Base-by-base conservation (phyloP, 2,329 filamentous ascomycete genomes). In the Botryotinia narcissicola region DNA sequence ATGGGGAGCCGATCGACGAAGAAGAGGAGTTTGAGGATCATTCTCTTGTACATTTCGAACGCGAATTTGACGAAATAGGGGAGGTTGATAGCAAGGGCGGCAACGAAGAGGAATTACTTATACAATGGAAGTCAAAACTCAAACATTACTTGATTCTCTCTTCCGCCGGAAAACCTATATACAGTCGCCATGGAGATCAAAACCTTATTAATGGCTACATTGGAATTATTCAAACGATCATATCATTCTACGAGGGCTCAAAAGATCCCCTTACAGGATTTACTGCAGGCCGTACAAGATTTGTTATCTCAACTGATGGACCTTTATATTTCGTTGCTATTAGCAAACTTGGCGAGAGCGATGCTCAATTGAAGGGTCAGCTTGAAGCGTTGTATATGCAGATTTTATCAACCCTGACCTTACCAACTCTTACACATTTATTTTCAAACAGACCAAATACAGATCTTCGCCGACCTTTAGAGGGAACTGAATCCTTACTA, bases 121-220 rank as follows among this genome's bases (percentile, higher is more conserved):
- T 85, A 25, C 86, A 90, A 76, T 99, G 95, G 95, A 96, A 94
- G 81, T 89, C 92, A 54, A 98, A 98, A 84, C 87, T 95, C 75
- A 99, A 99, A 83, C 96, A 99, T 83, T 99, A 97, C 82, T 90
- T 99, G 83, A 97, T 99, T 79, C 85, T 99, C 1, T 98, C 96
- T 3, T 95, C 94, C 22, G 95, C 97, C 16, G 96, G 96, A 32
- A 99, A 99, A 82, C 97, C 96, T 18, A 97, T 99, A 67, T 99
- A 95, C 86, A 98, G 94, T 80, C 89, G 97, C 67, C 95, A 99
- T 81, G 96, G 97, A 59, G 94, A 98, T 78, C 88, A 97, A 77
- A 90, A 92, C 72, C 85, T 98, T 61, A 94, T 98, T 80, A 97
- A 97, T 78, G 92, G 93, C 69, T 98, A 96, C 78, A 95, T 98